These are phyloP conservation scores for Macaranga tanarius DNA, from an alignment of 441 rosid genomes.

Conservation along the genomic window DNA sequence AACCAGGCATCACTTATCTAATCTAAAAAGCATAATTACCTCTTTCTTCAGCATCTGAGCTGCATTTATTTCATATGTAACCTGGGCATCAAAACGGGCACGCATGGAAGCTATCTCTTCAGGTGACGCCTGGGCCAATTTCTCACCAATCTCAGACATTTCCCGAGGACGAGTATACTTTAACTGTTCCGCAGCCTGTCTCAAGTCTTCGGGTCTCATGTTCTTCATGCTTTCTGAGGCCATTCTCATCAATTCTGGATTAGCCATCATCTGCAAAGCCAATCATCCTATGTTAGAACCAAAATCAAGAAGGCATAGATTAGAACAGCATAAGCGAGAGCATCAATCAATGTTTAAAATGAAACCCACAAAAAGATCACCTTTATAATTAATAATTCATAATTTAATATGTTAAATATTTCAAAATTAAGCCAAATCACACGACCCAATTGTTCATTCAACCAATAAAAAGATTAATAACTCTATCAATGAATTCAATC, in stretches of 20 bases:
- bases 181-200: constrained; percentile 81
- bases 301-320: background rate
- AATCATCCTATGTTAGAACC: constrained; percentile 3
- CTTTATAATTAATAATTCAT: background rate
- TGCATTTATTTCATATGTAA: constrained; percentile 65
- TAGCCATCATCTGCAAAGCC: constrained; percentile 77
- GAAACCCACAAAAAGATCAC: background rate
- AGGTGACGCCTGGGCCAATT: constrained; percentile 82
- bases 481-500: background rate
- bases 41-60: constrained; percentile 80
- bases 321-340: background rate
- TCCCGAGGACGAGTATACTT: constrained; percentile 75
- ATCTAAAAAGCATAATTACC: constrained; percentile 34
- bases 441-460: background rate
- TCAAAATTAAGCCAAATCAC: background rate
- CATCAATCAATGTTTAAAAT: background rate
- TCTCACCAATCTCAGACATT: constrained; percentile 85
- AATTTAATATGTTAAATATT: too few relatives aligned
- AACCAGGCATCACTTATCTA: background rate
- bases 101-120: constrained; percentile 82
- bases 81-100: constrained; percentile 72
- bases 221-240: constrained; percentile 92
- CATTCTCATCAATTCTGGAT: constrained; percentile 93
- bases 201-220: constrained; percentile 86
- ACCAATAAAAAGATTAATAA: background rate